Evolutionary conservation across 2,329 filamentous ascomycete genomes (phyloP), one percentile per base, ranked within the genome.

Genomic region (Huntiella decipiens): DNA sequence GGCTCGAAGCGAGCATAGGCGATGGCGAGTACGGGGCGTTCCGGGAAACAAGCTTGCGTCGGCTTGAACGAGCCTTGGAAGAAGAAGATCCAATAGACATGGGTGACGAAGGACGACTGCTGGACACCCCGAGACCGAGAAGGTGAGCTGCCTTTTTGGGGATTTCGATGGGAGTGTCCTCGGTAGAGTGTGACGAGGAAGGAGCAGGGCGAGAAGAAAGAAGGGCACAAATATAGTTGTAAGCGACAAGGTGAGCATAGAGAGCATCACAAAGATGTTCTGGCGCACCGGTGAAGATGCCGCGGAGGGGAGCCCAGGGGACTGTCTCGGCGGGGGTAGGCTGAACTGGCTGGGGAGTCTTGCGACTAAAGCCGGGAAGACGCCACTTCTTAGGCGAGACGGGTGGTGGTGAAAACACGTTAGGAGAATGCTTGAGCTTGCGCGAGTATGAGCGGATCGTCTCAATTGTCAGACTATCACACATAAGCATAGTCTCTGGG

Each of bases 231-330:
- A 76, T 60, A 58, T 76, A 76, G 56, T 74, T 76, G 56, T 71
- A 74, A 0, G 69, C 71, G 3, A 76, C 57, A 6, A 76, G 61
- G 53, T 77, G 71, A 0, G 72, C 72, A 53, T 75, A 76, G 4
- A 77, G 57, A 0, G 71, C 69, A 44, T 76, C 70, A 53, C 71
- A 74, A 4, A 74, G 64, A 52, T 70, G 67, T 50, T 73, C 68
- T 2, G 67, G 66, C 16, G 66, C 71, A 2, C 57, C 53, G 1
- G 67, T 64, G 54, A 77, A 75, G 43, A 76, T 64, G 45, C 65
- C 66, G 50, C 65, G 63, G 47, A 77, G 60, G 0, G 65, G 54
- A 3, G 54, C 53, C 67, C 67, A 70, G 1, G 63, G 60, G 13
- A 33, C 31, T 5, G 15, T 33, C 32, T 16, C 38, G n/a, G 32